Evolutionary conservation across 805 yeast genomes (phyloP).

Genomic region (Saccharomycopsis vini): DNA sequence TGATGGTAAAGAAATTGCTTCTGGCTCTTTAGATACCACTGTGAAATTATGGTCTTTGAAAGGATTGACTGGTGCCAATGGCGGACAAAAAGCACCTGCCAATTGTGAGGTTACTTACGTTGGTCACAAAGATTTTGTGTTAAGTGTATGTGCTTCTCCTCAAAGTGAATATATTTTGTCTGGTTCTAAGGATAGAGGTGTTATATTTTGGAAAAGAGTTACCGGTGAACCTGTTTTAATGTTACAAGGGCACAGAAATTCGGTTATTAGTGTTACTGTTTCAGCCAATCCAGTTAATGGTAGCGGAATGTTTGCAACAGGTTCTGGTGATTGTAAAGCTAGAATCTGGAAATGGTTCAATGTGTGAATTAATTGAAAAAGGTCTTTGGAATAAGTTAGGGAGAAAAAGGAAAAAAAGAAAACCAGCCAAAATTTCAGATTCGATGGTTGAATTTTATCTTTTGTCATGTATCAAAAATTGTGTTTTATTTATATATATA

Average conservation of each 20-base stretch:
- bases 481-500: neutral
- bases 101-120: conserved; percentile 84
- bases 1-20: conserved; percentile 84
- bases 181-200: conserved; percentile 96
- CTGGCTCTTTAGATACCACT: conserved; percentile 92
- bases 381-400: neutral
- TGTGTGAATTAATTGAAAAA: neutral
- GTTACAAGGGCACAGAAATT: conserved; percentile 95
- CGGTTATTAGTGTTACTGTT: conserved; percentile 91
- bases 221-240: conserved; percentile 88
- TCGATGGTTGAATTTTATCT: neutral
- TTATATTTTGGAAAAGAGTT: conserved; percentile 89
- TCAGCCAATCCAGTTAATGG: conserved; percentile 66
- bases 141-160: conserved; percentile 89
- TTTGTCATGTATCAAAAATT: neutral
- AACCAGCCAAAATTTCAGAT: neutral
- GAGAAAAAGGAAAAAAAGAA: too few relatives aligned
- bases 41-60: conserved; percentile 92
- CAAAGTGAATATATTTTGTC: conserved; percentile 85
- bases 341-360: conserved; percentile 73
- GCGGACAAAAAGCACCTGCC: conserved; percentile 37
- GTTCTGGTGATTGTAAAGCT: conserved; percentile 95
- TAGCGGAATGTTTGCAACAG: conserved; percentile 89
- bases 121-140: conserved; percentile 94
- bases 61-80: conserved; percentile 35